Conservation (phyloP, 495 filamentous ascomycete genomes). For the Chaetomium cochliodes region DNA sequence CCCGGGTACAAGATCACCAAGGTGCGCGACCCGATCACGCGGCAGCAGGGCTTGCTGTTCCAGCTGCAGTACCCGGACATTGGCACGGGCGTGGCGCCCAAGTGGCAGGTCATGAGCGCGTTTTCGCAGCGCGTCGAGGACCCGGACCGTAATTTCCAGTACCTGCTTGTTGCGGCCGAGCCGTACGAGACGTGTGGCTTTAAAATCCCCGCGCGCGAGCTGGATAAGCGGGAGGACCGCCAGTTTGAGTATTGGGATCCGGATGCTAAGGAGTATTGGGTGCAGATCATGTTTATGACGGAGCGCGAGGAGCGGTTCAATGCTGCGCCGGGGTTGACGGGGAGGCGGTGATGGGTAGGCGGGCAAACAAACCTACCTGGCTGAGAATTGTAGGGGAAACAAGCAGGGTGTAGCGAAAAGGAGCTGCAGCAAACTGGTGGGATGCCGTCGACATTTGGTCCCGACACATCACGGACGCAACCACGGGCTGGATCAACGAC, state of each 20-base stretch:
- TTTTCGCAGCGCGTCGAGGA: constrained; percentile 96
- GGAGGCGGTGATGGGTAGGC: constrained; percentile 35
- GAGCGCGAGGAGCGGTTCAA: constrained; percentile 95
- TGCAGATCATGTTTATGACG: constrained; percentile 99
- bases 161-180: constrained; percentile 91
- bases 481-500: no score
- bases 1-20: constrained; percentile 99
- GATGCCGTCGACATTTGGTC: no score
- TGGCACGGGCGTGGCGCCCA: constrained; percentile 66
- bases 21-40: constrained; percentile 81
- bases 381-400: neutral
- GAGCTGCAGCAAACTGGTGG: no score
- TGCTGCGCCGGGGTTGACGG: constrained; percentile 82
- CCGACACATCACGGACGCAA: no score
- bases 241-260: constrained; percentile 96
- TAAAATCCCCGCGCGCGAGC: constrained; percentile 91
- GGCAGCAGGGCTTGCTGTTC: constrained; percentile 87
- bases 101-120: constrained; percentile 94
- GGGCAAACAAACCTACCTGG: no score
- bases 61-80: constrained; percentile 97
- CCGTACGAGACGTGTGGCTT: constrained; percentile 97
- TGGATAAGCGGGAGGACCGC: constrained; percentile 77
- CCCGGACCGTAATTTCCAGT: constrained; percentile 90
- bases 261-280: constrained; percentile 96
- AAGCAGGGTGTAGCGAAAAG: no score